phyloP scores from a whole-genome alignment of 208 protist genomes.

The Porcisia hertigi region DNA sequence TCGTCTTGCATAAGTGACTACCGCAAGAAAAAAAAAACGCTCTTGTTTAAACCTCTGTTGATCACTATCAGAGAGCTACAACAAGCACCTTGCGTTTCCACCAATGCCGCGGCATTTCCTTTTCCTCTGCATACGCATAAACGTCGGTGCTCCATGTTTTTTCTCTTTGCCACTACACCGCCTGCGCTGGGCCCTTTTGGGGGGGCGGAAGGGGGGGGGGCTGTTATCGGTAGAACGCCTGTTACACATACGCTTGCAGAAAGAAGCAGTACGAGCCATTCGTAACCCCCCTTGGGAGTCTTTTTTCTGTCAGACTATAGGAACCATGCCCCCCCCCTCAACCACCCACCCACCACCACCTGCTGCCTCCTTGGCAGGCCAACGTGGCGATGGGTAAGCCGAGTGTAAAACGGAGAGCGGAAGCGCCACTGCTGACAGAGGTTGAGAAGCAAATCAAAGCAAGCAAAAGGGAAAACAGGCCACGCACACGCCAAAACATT shows the following conservation, averaged over 20 bases:
- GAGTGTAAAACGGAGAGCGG: too few relatives aligned
- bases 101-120: not conserved
- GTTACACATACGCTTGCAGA: not conserved
- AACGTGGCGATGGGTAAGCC: not conserved
- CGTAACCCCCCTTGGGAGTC: not conserved
- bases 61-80: not conserved
- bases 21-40: not conserved
- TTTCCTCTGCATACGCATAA: not conserved
- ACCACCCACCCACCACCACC: not conserved
- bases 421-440: not conserved
- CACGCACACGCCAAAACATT: not conserved
- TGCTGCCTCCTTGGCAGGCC: not conserved
- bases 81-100: too few relatives aligned
- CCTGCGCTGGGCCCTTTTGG: not conserved
- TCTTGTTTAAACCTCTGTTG: not conserved
- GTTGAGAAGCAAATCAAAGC: too few relatives aligned
- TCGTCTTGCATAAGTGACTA: not conserved
- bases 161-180: too few relatives aligned
- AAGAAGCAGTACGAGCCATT: not conserved
- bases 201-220: too few relatives aligned
- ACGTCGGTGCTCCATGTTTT: not conserved
- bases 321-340: too few relatives aligned
- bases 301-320: not conserved
- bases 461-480: not conserved
- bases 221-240: too few relatives aligned